Evolutionary conservation across 2,329 filamentous ascomycete species (phyloP), one percentile per base, ranked within the genome.

Genomic region (Cladophialophora bantiana): DNA sequence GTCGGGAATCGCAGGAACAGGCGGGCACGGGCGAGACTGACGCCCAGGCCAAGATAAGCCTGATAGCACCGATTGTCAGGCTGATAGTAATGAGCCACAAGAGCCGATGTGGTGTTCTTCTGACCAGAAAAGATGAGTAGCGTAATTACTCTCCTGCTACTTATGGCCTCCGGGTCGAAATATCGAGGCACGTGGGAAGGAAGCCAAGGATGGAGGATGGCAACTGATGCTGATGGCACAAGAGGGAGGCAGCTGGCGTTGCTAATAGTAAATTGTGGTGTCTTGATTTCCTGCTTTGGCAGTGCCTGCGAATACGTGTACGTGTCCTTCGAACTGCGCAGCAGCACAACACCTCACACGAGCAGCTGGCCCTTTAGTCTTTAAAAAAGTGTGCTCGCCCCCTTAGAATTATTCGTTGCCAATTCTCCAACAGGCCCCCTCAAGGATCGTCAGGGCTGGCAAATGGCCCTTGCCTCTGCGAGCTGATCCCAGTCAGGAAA

Each of bases 371-470:
- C 58, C 31, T 52, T 45, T 9, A 42, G 20, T 60, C 34, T 52
- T 52, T 48, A 20, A 61, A 38, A 13, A n/a, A 38, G 40, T 50
- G 10, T 3, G 26, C 26, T 26, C 18, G 2, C 40, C 59, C 59
- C 59, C 18, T 31, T 53, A 52, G 26, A 34, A 18, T 7, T 31
- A 55, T 34, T 40, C 18, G 35, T 53, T 53, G 20, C 32, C 31
- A n/a, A 15, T 7, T 40, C 59, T 40, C 59, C 59, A 61, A 53
- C 32, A 34, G 38, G 40, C 32, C 42, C 42, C 18, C 15, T 20
- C 40, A 12, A 32, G 32, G 57, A 59, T 50, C 57, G 40, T 50
- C 38, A 48, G 59, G 55, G 59, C 59, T 61, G 59, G 40, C 32
- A 13, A 53, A 61, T 61, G 52, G 31, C n/a, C 52, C 31, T 55